Conservation (phyloP, 345 rosid species). For the Moricandia moricandioides region DNA sequence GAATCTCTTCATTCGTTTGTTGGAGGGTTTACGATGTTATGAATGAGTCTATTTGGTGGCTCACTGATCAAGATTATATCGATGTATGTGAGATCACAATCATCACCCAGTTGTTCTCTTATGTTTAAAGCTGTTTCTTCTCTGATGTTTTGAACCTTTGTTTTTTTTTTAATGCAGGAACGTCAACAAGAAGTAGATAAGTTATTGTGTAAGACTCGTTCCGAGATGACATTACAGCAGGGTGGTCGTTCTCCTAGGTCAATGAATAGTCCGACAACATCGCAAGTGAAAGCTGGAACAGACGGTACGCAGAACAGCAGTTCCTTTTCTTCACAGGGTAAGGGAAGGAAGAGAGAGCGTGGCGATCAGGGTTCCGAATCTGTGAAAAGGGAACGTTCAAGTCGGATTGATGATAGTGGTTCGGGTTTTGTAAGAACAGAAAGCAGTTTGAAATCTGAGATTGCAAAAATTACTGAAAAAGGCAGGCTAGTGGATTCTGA, state of each 20-base stretch:
- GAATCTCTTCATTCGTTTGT: constrained; percentile 77
- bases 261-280: constrained; percentile 68
- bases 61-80: constrained; percentile 83
- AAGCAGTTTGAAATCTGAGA: constrained; percentile 58
- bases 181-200: constrained; percentile 78
- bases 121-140: not conserved
- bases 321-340: constrained; percentile 61
- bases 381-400: constrained; percentile 65
- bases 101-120: not conserved
- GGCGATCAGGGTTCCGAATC: constrained; percentile 70
- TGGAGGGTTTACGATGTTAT: constrained; percentile 77
- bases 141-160: not conserved
- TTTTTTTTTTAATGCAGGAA: constrained; percentile 38
- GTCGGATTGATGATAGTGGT: constrained; percentile 67
- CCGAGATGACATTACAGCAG: constrained; percentile 65
- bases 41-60: constrained; percentile 84
- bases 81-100: constrained; percentile 68
- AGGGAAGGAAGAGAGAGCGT: constrained; percentile 94
- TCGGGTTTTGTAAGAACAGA: constrained; percentile 56
- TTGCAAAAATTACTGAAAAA: constrained; percentile 69
- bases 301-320: constrained; percentile 62
- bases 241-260: constrained; percentile 86
- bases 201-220: constrained; percentile 56
- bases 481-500: constrained; percentile 75
- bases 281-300: constrained; percentile 66